These are phyloP conservation scores for Cordyceps fumosorosea DNA, from an alignment of 2,329 filamentous ascomycete genomes.

Conservation along the genomic window DNA sequence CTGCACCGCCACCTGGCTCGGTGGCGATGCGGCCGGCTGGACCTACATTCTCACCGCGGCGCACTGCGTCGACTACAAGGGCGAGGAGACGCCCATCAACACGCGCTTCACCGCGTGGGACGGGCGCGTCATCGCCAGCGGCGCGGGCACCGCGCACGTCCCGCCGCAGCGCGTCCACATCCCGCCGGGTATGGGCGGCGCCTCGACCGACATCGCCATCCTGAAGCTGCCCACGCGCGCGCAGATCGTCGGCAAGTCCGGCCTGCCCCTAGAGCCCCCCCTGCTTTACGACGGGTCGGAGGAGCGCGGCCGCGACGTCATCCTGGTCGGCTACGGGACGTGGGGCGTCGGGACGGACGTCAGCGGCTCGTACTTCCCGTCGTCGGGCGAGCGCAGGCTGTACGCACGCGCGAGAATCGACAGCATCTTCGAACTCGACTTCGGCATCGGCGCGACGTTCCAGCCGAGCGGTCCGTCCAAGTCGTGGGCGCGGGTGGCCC, in stretches of 20 bases:
- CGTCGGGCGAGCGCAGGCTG: background rate
- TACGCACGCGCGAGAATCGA: background rate
- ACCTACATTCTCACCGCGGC: background rate
- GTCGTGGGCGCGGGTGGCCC: background rate
- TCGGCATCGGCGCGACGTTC: background rate
- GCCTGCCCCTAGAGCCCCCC: background rate
- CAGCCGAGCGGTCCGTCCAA: background rate
- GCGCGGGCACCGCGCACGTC: background rate
- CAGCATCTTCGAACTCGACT: background rate
- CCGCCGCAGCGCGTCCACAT: background rate
- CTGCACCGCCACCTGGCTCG: background rate
- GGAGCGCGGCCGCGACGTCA: background rate
- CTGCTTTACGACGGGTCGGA: background rate
- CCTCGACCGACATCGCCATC: background rate
- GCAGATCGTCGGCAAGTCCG: background rate
- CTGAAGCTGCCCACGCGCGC: background rate
- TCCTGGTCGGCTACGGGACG: background rate
- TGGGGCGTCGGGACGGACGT: background rate
- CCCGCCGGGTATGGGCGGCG: background rate
- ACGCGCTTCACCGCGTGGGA: background rate
- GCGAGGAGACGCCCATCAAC: background rate
- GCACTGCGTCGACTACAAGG: background rate
- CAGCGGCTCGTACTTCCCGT: background rate
- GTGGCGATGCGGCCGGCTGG: background rate
- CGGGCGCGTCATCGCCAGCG: background rate